A percentile compares a stretch with the other conserved stretches of the same genome.
phyloP scores from a whole-genome alignment of 208 protist species.

The Wallacemonas sp. region DNA sequence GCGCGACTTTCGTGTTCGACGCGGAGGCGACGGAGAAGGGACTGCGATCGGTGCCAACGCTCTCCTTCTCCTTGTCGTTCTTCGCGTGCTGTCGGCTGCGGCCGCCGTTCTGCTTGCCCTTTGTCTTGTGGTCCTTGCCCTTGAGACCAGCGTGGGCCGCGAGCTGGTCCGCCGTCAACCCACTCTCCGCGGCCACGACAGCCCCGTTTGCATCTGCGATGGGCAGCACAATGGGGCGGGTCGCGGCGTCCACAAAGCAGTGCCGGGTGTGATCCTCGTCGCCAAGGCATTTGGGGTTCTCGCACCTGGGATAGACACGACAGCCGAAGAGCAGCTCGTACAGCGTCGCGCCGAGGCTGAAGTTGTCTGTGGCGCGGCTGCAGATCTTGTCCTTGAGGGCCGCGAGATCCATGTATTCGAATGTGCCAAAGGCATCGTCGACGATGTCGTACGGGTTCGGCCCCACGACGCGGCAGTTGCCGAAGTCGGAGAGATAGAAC shows the following conservation, averaged over 20 bases:
- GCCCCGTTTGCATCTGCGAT: conserved; percentile 4
- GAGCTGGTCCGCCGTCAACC: neutral
- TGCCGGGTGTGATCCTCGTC: conserved; percentile 72
- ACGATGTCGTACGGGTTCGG: conserved; percentile 44
- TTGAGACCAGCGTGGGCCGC: neutral
- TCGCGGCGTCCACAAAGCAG: conserved; percentile 70
- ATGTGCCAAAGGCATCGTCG: conserved; percentile 68
- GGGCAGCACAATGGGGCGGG: conserved; percentile 41
- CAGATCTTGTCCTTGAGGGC: conserved; percentile 70
- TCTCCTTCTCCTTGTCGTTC: neutral
- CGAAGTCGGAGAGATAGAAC: conserved; percentile 89
- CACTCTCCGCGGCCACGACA: neutral
- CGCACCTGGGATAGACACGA: conserved; percentile 73
- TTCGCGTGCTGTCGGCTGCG: neutral
- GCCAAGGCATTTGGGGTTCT: conserved; percentile 29
- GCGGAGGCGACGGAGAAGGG: neutral
- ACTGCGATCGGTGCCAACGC: neutral
- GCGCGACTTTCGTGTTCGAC: neutral
- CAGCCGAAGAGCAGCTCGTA: conserved; percentile 73
- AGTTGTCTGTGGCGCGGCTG: conserved; percentile 75
- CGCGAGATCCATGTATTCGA: conserved; percentile 86
- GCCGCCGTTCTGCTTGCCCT: neutral
- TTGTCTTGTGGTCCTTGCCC: neutral
- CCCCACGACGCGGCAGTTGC: conserved; percentile 81
- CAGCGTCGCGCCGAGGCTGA: conserved; percentile 74